Evolutionary conservation across 1,284 basidiomycete genomes (phyloP), one percentile per base, ranked within the genome.

Genomic region (Microbotryomycetes sp.): DNA sequence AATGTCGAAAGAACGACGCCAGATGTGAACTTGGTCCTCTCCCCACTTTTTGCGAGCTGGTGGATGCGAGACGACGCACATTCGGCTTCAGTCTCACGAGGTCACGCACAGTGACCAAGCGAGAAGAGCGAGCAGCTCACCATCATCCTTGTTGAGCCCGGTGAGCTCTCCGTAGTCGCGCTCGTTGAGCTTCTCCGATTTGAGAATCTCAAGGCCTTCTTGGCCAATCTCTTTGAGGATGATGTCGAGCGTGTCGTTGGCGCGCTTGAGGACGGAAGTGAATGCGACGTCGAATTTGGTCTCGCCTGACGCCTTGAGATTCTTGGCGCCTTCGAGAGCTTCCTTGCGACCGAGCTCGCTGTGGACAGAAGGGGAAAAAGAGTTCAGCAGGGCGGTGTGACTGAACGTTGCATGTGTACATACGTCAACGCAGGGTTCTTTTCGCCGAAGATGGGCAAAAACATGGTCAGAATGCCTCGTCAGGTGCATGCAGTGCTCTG

Each of bases 21-120:
- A 73, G 55, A 76, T 76, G 73, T 76, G 76, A 29, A 79, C 76
- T 69, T 78, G 77, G 32, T 79, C 77, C 60, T 77, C 77, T 47
- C 77, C 77, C 64, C 71, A 79, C 71, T 78, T 78, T 65, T 75
- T 73, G 49, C 77, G 69, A 29, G 77, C 77, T 68, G 53, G n/a
- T n/a, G n/a, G n/a, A n/a, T n/a, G n/a, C n/a, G n/a, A n/a, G n/a
- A n/a, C n/a, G n/a, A n/a, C n/a, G n/a, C n/a, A n/a, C n/a, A n/a
- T n/a, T n/a, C n/a, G n/a, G 36, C 36, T 9, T 42, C 12, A 9
- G 36, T 42, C 36, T 42, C 36, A 42, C 12, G 52, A 31, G 53
- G 4, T 23, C 6, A 45, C 36, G 36, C 32, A 19, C 50, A 16
- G 28, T 16, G 50, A 16, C 28, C 15, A 16, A 28, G 22, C 26